Conservation (phyloP, 2,329 filamentous ascomycete species). For the Amesomyces nigricolor region DNA sequence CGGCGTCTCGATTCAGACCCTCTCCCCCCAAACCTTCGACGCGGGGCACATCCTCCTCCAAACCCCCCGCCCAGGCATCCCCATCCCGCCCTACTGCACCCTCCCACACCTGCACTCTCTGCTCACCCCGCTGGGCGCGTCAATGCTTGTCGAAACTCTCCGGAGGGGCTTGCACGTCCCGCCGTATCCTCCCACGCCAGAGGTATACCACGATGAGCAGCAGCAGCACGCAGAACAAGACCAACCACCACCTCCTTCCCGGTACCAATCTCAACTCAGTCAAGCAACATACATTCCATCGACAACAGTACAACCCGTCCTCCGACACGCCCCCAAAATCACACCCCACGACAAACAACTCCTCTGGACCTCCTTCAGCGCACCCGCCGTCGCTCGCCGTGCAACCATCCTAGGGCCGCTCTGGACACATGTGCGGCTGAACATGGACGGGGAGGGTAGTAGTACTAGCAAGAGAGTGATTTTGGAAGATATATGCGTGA, state of each 20-base stretch:
- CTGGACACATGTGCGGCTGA: conserved; percentile 46
- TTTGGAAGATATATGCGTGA: conserved; percentile 32
- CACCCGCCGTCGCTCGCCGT: conserved; percentile 39
- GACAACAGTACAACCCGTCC: not conserved
- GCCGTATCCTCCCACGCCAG: conserved; percentile 38
- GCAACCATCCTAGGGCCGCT: conserved; percentile 40
- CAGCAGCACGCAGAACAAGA: not conserved
- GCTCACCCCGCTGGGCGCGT: conserved; percentile 60
- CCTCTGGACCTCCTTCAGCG: conserved; percentile 49
- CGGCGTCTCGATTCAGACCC: conserved; percentile 81
- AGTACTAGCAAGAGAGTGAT: conserved; percentile 35
- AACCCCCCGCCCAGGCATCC: conserved; percentile 54
- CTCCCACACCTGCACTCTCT: conserved; percentile 42
- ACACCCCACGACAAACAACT: conserved; percentile 57
- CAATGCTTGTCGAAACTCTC: conserved; percentile 65
- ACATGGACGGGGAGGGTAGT: no score
- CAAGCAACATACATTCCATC: no score
- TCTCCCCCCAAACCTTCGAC: conserved; percentile 73
- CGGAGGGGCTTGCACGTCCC: conserved; percentile 58
- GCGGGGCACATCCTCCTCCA: conserved; percentile 70
- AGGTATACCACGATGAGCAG: not conserved
- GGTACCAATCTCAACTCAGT: no score
- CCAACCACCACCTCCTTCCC: not conserved
- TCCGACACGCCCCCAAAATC: conserved; percentile 65
- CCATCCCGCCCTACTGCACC: conserved; percentile 41